phyloP scores from a whole-genome alignment of 2,329 filamentous ascomycete species.

The Sordariomycetes sp. region DNA sequence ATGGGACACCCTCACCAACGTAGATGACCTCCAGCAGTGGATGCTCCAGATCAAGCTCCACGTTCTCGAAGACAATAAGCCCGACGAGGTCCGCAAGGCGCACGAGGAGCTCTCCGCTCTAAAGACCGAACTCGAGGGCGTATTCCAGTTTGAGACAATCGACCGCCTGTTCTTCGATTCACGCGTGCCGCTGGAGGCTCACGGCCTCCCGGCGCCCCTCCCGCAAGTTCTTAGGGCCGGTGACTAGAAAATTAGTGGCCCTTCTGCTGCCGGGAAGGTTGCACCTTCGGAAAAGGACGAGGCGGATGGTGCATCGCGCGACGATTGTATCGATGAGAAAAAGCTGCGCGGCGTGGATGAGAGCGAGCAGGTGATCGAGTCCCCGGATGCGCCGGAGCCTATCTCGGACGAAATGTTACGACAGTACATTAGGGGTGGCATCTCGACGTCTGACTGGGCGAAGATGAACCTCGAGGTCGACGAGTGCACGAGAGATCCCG shows the following conservation, averaged over 20 bases:
- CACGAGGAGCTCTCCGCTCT: slow-evolving; percentile 35
- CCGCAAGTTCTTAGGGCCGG: slow-evolving; percentile 11
- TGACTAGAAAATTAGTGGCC: slow-evolving; percentile 3
- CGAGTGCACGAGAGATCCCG: no score
- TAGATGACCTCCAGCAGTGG: slow-evolving; percentile 38
- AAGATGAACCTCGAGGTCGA: no score
- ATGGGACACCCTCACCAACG: slow-evolving; percentile 29
- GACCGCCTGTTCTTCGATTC: slow-evolving; percentile 42
- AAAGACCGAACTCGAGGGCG: slow-evolving; percentile 32
- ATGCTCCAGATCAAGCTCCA: slow-evolving; percentile 39
- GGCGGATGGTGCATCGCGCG: no score
- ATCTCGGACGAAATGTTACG: no score
- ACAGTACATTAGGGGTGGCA: no score
- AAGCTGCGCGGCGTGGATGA: no score
- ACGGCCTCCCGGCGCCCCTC: slow-evolving; percentile 20
- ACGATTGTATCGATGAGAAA: no score
- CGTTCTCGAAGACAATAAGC: slow-evolving; percentile 41
- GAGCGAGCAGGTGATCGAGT: no score
- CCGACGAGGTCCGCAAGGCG: slow-evolving; percentile 41
- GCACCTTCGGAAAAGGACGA: no score
- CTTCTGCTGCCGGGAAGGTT: background rate
- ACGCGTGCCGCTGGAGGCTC: slow-evolving; percentile 23
- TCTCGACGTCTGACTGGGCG: no score
- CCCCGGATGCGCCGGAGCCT: no score
- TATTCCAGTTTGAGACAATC: slow-evolving; percentile 36